Conservation (phyloP, 1,284 basidiomycete species). For the Ceratobasidium sp. region DNA sequence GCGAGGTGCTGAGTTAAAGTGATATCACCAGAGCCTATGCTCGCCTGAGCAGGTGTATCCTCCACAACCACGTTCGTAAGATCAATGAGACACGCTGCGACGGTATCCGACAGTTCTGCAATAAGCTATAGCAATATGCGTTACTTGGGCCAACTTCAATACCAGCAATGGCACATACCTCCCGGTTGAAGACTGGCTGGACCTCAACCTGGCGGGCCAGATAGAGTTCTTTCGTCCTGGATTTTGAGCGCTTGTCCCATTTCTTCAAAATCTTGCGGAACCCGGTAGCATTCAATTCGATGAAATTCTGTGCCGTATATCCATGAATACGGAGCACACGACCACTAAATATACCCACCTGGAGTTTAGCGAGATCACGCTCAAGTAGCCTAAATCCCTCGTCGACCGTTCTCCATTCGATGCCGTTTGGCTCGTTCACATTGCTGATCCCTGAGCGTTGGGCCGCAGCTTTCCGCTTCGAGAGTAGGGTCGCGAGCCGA, state of each 20-base stretch:
- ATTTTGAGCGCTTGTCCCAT: conserved; percentile 97
- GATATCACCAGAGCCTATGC: conserved; percentile 51
- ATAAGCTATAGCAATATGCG: conserved; percentile 67
- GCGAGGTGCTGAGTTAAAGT: conserved; percentile 76
- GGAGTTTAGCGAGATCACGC: conserved; percentile 94
- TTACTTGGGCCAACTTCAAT: conserved; percentile 1
- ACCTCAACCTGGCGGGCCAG: conserved; percentile 97
- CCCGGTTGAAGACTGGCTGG: conserved; percentile 96
- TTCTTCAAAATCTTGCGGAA: conserved; percentile 99
- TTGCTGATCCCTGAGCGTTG: conserved; percentile 72
- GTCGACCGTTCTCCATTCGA: conserved; percentile 92
- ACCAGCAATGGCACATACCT: conserved; percentile 59
- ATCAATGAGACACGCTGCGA: conserved; percentile 91
- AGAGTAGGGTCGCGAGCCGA: conserved; percentile 89
- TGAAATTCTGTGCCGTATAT: conserved; percentile 74
- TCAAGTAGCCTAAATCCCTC: conserved; percentile 97
- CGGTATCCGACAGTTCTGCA: conserved; percentile 93
- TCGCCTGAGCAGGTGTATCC: conserved; percentile 9
- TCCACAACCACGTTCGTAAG: conserved; percentile 74
- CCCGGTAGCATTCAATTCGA: conserved; percentile 97
- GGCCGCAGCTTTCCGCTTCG: conserved; percentile 87
- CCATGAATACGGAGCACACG: not conserved
- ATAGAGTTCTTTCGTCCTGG: conserved; percentile 95
- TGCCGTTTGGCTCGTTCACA: conserved; percentile 62
- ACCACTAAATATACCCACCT: conserved; percentile 60